phyloP scores from a whole-genome alignment of 139 green algal species.

The Closterium sp. region DNA sequence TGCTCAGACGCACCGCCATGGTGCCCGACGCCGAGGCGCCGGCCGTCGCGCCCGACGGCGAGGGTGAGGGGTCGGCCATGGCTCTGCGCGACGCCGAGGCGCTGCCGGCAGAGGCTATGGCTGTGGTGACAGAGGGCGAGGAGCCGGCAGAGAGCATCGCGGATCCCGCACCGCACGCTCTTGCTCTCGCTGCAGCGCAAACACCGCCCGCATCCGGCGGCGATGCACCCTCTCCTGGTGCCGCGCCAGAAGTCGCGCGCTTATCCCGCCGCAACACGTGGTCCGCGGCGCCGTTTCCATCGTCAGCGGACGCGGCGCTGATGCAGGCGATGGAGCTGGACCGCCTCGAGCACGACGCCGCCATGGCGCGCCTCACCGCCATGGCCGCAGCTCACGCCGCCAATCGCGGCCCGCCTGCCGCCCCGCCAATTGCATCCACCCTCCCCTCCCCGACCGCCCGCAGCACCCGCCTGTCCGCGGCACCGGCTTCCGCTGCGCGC shows the following conservation, averaged over 20 bases:
- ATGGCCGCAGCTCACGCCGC: background rate
- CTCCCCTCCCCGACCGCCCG: too few species aligned
- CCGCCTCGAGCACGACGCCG: background rate
- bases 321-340: background rate
- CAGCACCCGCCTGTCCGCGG: background rate
- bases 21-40: background rate
- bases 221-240: too few species aligned
- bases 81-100: too few species aligned
- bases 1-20: background rate
- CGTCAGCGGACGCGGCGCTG: background rate
- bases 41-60: too few species aligned
- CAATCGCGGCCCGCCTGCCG: background rate
- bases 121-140: too few species aligned
- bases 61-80: too few species aligned
- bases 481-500: background rate
- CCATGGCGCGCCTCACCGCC: background rate
- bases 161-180: too few species aligned
- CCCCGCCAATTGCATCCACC: background rate
- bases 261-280: background rate
- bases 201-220: too few species aligned
- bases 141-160: too few species aligned
- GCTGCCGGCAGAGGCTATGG: too few species aligned
- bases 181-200: too few species aligned
- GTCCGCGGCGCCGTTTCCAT: background rate
- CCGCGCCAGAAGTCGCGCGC: background rate